These are phyloP conservation scores for Pulveroboletus sp. DNA, from an alignment of 768 basidiomycete species.

Conservation along the genomic window DNA sequence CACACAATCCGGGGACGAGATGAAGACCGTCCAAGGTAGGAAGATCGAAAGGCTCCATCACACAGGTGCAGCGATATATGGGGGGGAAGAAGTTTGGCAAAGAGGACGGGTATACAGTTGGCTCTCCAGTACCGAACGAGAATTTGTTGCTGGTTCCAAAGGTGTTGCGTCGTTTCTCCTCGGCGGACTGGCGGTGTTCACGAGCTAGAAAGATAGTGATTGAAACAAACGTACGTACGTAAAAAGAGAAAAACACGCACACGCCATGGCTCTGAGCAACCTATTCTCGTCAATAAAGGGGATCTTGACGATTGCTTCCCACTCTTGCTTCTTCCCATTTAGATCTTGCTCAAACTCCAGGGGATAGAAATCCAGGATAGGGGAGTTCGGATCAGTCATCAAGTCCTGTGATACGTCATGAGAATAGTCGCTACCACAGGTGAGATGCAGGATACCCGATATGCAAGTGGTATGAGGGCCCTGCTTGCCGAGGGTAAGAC, in stretches of 20 bases:
- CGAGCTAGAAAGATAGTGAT: conserved; percentile 44
- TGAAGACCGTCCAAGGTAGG: conserved; percentile 83
- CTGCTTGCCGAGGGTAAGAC: conserved; percentile 89
- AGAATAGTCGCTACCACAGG: neutral
- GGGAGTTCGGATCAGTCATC: conserved; percentile 79
- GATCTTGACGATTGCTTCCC: conserved; percentile 99
- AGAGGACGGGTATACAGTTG: conserved; percentile 81
- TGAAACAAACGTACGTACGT: neutral
- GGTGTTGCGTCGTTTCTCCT: conserved; percentile 71
- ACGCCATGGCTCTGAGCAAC: conserved; percentile 75
- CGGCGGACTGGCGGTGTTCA: conserved; percentile 69
- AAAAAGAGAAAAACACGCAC: conserved; percentile 33
- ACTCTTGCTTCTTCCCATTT: conserved; percentile 97
- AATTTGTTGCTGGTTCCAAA: conserved; percentile 82
- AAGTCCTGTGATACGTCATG: conserved; percentile 55
- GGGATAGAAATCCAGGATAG: conserved; percentile 95
- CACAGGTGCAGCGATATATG: conserved; percentile 72
- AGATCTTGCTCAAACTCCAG: conserved; percentile 85
- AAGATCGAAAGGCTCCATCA: conserved; percentile 78
- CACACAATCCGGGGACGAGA: conserved; percentile 79
- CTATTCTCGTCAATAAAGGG: conserved; percentile 89
- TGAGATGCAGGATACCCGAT: conserved; percentile 48
- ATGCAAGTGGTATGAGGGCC: conserved; percentile 84
- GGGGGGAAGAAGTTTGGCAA: conserved; percentile 94
- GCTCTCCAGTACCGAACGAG: conserved; percentile 56